phyloP scores from a whole-genome alignment of 257 asterid species.

The Fraxinus anomala region DNA sequence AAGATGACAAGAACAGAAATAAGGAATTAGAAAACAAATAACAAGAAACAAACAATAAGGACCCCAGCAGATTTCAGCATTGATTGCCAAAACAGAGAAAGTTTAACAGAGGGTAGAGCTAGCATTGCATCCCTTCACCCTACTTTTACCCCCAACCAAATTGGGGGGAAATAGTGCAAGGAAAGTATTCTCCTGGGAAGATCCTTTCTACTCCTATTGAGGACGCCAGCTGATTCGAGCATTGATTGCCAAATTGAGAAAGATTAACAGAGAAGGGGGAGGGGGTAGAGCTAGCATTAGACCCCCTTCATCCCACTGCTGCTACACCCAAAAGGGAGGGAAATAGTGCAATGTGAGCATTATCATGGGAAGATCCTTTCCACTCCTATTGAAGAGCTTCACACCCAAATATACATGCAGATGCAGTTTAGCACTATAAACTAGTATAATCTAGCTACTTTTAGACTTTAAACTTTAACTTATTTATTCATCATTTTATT shows the following conservation, averaged over 20 bases:
- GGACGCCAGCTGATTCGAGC: background rate
- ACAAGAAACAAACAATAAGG: background rate
- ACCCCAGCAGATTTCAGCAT: constrained; percentile 4
- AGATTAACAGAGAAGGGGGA: too few relatives aligned
- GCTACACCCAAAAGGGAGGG: background rate
- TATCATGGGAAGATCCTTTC: background rate
- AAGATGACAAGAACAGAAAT: background rate
- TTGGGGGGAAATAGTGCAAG: background rate
- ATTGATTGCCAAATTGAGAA: background rate
- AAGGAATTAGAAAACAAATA: background rate
- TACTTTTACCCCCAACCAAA: background rate
- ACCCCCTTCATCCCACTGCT: background rate
- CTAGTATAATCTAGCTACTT: background rate
- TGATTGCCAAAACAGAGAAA: background rate
- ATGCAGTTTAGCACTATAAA: background rate
- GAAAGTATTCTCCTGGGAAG: background rate
- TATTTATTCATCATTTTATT: background rate
- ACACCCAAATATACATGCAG: background rate
- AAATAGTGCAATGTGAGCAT: background rate
- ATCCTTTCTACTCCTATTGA: background rate
- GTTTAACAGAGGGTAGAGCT: background rate
- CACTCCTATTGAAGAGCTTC: background rate
- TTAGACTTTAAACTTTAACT: background rate
- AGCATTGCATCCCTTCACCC: background rate
- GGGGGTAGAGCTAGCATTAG: background rate